A percentile compares a stretch with the other conserved stretches of the same genome.
Conservation (phyloP, 2,329 filamentous ascomycete species). For the Ceratocystis harringtonii region DNA sequence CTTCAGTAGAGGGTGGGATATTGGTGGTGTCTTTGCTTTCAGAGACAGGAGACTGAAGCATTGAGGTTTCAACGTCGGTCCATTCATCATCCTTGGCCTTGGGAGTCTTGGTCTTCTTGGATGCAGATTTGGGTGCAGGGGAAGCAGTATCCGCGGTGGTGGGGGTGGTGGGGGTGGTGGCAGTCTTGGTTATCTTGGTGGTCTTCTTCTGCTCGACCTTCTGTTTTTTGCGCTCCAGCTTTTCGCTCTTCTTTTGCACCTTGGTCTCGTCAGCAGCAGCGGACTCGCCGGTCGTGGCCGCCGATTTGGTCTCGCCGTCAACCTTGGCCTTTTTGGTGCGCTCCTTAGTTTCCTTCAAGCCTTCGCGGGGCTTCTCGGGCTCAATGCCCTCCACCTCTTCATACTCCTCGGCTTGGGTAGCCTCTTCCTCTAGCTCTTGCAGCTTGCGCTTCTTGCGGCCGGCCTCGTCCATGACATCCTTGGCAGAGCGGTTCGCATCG, state of each 20-base stretch:
- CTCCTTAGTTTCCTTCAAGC: conserved; percentile 47
- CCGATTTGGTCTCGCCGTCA: conserved; percentile 17
- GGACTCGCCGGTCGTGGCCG: conserved; percentile 30
- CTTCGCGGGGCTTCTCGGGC: conserved; percentile 47
- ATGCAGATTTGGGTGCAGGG: conserved; percentile 4
- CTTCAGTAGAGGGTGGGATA: conserved; percentile 32
- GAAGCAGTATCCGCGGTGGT: conserved; percentile 19
- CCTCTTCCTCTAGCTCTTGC: conserved; percentile 32
- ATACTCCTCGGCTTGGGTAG: conserved; percentile 29
- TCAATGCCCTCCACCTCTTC: conserved; percentile 40
- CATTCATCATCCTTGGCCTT: conserved; percentile 16
- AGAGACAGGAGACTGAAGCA: conserved; percentile 36
- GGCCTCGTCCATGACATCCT: conserved; percentile 79
- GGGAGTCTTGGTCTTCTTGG: conserved; percentile 18
- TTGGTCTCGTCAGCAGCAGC: conserved; percentile 24
- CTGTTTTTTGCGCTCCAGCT: conserved; percentile 32
- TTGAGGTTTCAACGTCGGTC: conserved; percentile 29
- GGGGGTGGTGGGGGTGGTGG: background rate
- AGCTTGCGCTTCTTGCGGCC: conserved; percentile 67
- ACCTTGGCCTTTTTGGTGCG: conserved; percentile 26
- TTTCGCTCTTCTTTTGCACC: conserved; percentile 38
- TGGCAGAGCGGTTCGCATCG: conserved; percentile 62
- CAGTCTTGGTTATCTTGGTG: background rate
- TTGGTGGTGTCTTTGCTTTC: conserved; percentile 36
- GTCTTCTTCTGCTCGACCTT: conserved; percentile 21